Conservation (phyloP, 1,284 basidiomycete species). For the Mrakiaceae sp. region DNA sequence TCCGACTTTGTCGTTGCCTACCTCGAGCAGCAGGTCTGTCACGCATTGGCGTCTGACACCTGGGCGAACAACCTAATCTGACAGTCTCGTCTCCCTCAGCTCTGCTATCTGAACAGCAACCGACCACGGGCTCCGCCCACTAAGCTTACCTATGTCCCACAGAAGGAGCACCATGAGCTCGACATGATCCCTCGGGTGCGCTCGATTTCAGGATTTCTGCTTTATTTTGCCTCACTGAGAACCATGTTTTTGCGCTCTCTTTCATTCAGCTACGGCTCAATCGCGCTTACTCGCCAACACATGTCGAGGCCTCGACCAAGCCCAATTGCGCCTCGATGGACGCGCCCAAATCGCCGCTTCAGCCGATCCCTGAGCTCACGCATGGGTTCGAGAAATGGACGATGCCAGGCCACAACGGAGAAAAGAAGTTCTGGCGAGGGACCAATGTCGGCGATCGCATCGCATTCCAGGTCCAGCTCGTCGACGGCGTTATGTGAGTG, state of each 20-base stretch:
- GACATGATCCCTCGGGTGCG: neutral
- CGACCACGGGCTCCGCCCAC: neutral
- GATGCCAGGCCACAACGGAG: neutral
- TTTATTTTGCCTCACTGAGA: too few relatives aligned
- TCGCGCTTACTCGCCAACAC: neutral
- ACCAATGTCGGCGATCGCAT: neutral
- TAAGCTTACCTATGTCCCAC: neutral
- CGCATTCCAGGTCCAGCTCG: constrained; percentile 1
- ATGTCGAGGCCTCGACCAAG: neutral
- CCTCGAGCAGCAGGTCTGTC: neutral
- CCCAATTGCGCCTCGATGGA: constrained; percentile 3
- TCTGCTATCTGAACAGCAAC: constrained; percentile 3
- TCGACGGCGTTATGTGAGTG: constrained; percentile 2
- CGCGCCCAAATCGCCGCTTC: neutral
- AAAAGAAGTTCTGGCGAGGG: constrained; percentile 7
- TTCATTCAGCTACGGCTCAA: neutral
- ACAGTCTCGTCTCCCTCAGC: too few relatives aligned
- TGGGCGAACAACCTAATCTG: too few relatives aligned
- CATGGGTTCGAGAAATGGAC: constrained; percentile 1
- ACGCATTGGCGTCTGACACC: too few relatives aligned
- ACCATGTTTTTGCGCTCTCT: neutral
- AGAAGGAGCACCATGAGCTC: neutral
- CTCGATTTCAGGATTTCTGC: neutral
- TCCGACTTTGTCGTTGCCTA: constrained; percentile 1
- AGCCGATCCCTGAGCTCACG: neutral